Conservation (phyloP, 176 grass and related monocot species). For the Urochloa ruziziensis region DNA sequence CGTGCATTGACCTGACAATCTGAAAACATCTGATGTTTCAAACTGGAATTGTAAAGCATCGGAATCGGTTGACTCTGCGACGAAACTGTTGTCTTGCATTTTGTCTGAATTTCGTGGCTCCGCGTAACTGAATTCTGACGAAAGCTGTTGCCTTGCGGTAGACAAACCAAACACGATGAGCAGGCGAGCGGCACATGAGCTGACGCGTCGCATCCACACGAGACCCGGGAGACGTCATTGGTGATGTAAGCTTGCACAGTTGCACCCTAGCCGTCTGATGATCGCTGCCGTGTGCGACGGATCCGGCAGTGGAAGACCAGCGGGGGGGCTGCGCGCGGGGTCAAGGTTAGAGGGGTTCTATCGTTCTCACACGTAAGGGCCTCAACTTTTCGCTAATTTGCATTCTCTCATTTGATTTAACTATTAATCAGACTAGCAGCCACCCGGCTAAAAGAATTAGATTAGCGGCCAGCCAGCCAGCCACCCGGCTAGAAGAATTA, state of each 20-base stretch:
- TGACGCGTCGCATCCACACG: not conserved
- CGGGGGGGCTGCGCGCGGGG: not conserved
- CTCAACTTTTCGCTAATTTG: not conserved
- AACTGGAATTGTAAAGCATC: too few species aligned
- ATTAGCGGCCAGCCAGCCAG: too few species aligned
- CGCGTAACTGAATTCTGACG: too few species aligned
- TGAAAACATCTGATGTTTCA: too few species aligned
- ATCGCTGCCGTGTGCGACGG: not conserved
- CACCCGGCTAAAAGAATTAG: not conserved
- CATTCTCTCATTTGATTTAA: not conserved
- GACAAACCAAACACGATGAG: not conserved
- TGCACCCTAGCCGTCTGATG: not conserved
- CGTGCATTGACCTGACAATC: too few species aligned
- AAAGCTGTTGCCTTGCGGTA: not conserved
- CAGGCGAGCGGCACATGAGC: not conserved
- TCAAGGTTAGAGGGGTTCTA: not conserved
- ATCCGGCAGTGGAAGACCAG: not conserved
- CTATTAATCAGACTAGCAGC: not conserved
- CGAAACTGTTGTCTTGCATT: not conserved
- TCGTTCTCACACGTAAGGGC: not conserved
- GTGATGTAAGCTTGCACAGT: slow-evolving; percentile 9
- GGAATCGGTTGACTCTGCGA: too few species aligned
- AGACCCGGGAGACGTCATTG: slow-evolving; percentile 12
- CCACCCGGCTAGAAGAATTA: not conserved
- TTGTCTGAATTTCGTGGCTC: too few species aligned